Evolutionary conservation across 1,284 basidiomycete species (phyloP), one percentile per base, ranked within the genome.

Genomic region (Earliella scabrosa): DNA sequence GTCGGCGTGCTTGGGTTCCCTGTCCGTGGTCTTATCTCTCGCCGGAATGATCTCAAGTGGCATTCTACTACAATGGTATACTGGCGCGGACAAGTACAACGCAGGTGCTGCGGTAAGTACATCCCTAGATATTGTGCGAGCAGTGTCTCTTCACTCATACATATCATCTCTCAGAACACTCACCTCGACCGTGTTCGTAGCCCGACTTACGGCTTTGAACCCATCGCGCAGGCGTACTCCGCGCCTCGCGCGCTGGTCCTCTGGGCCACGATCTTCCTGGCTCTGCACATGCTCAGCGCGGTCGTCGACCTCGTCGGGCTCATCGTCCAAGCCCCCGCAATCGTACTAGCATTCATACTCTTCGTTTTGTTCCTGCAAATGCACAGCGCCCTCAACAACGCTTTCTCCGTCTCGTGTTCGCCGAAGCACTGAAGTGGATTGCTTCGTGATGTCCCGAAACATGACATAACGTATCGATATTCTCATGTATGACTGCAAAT

Each of bases 181-280:
- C 58, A 65, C 40, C 46, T 68, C 27, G 7, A 24, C n/a, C n/a
- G 41, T 0, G 36, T 68, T 38, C 43, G 61, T 16, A 41, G 60
- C 32, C 26, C 23, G 10, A 60, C 31, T 13, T 34, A 51, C 18
- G 63, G 66, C 0, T 68, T 60, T 54, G 50, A 52, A 13, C 64
- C 59, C 2, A 46, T 61, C 18, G 66, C 66, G 3, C 41, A 50
- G 9, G 26, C 53, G 2, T 60, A 52, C 55, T 52, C 53, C 32
- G 14, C 64, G 18, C 68, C 68, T 5, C 59, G 57, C 34, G 68
- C 63, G 40, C 52, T 68, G 14, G 43, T 54, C 13, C 49, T 52
- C 21, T 70, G 65, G 65, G 63, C 67, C 7, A 50, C 58, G 27
- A 39, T 64, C 29, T 58, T 68, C 39, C 51, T 66, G 20, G 45